phyloP scores from a whole-genome alignment of 164 flowering plant genomes.

The Aristolochia californica region DNA sequence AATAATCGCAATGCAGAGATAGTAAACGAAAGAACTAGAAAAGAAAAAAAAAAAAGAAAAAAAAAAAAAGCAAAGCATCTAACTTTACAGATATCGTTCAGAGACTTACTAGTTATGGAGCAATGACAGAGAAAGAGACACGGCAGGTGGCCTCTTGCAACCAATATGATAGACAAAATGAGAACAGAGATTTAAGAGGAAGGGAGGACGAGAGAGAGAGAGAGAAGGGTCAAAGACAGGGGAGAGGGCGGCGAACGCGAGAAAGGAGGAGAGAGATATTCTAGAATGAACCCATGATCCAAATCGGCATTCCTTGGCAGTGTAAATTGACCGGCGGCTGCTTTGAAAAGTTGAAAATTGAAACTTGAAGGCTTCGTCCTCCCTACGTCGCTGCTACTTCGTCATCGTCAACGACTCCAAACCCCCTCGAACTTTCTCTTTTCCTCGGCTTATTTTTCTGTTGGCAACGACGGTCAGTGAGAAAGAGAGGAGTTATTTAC shows the following conservation, averaged over 20 bases:
- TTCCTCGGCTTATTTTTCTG: background rate
- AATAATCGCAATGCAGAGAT: no score
- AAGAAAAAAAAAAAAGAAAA: no score
- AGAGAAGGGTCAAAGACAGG: background rate
- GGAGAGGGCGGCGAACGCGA: background rate
- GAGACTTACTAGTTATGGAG: no score
- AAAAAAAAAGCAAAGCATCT: no score
- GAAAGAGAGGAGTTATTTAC: no score
- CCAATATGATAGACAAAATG: background rate
- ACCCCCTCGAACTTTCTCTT: background rate
- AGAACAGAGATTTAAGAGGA: background rate
- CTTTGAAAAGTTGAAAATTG: background rate
- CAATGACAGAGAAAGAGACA: no score
- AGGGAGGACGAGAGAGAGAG: background rate
- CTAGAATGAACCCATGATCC: background rate
- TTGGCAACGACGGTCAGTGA: background rate
- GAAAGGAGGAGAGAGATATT: background rate
- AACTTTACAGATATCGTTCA: no score
- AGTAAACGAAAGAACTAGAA: no score
- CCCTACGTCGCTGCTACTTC: background rate
- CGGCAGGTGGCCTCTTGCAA: background rate
- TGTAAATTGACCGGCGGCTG: slow-evolving; percentile 1
- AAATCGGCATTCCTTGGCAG: background rate
- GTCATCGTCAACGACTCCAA: background rate
- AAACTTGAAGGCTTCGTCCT: no score